These are phyloP conservation scores for Rubia peregrina DNA, from an alignment of 305 asterid species.

Conservation along the genomic window DNA sequence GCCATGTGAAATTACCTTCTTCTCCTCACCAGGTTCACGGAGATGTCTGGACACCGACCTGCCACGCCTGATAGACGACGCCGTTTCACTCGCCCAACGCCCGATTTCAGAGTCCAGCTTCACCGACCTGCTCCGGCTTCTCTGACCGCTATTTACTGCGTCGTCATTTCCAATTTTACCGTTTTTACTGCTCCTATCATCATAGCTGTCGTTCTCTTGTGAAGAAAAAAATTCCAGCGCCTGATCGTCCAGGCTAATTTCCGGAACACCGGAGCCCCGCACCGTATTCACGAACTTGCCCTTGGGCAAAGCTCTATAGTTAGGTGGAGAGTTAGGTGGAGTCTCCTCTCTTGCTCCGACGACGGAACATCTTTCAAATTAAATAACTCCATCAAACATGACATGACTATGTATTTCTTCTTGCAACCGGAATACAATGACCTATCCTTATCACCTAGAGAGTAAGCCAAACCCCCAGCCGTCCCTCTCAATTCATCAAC, in stretches of 20 bases:
- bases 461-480: no score
- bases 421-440: no score
- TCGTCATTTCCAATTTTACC: slow-evolving; percentile 31
- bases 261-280: slow-evolving; percentile 69
- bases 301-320: slow-evolving; percentile 32
- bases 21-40: slow-evolving; percentile 24
- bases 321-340: no score
- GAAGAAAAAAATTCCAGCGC: slow-evolving; percentile 69
- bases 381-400: no score
- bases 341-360: slow-evolving; percentile 22
- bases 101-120: slow-evolving; percentile 51
- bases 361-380: no score
- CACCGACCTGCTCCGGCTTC: slow-evolving; percentile 32
- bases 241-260: slow-evolving; percentile 88
- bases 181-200: slow-evolving; percentile 9
- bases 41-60: slow-evolving; percentile 63
- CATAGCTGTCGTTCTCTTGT: neutral
- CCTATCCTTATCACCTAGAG: no score
- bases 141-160: slow-evolving; percentile 31
- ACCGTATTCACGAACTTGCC: slow-evolving; percentile 75
- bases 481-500: no score
- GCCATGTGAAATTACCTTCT: slow-evolving; percentile 22
- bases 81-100: slow-evolving; percentile 89
- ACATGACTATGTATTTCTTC: no score
- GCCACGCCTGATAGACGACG: slow-evolving; percentile 70